A percentile compares a stretch with the other conserved stretches of the same genome.
Conservation (phyloP, 805 yeast species). For the Candida insectalens region DNA sequence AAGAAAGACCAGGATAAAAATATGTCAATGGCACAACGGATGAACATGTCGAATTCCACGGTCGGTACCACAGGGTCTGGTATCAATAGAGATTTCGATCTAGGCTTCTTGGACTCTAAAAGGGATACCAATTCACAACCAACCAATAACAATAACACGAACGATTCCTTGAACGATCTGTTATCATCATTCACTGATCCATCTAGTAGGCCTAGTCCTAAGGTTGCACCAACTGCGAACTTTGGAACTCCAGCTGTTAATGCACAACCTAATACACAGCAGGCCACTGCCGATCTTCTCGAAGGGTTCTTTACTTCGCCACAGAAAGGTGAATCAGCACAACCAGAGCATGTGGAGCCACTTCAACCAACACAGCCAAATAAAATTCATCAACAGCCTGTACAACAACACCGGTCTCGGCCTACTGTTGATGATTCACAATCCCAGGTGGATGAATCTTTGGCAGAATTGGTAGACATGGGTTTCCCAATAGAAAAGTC, state of each 20-base stretch:
- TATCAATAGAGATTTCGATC: constrained; percentile 20
- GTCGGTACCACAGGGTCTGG: constrained; percentile 4
- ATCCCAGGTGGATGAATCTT: constrained; percentile 30
- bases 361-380: neutral
- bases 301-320: constrained; percentile 6
- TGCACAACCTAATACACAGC: neutral
- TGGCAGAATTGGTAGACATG: constrained; percentile 71
- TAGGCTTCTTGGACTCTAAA: constrained; percentile 23
- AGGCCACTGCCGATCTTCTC: constrained; percentile 3
- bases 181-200: constrained; percentile 5
- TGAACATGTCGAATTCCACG: constrained; percentile 8
- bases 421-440: neutral
- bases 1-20: constrained; percentile 18
- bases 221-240: neutral
- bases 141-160: too few relatives aligned
- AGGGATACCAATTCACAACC: too few relatives aligned
- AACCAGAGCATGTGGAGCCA: neutral
- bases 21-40: constrained; percentile 26
- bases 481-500: constrained; percentile 63
- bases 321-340: neutral
- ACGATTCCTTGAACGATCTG: too few relatives aligned
- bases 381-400: neutral
- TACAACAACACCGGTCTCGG: too few relatives aligned
- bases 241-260: neutral
- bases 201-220: too few relatives aligned